These are phyloP conservation scores for Caloboletus firmus DNA, from an alignment of 1,284 basidiomycete species.

Conservation along the genomic window DNA sequence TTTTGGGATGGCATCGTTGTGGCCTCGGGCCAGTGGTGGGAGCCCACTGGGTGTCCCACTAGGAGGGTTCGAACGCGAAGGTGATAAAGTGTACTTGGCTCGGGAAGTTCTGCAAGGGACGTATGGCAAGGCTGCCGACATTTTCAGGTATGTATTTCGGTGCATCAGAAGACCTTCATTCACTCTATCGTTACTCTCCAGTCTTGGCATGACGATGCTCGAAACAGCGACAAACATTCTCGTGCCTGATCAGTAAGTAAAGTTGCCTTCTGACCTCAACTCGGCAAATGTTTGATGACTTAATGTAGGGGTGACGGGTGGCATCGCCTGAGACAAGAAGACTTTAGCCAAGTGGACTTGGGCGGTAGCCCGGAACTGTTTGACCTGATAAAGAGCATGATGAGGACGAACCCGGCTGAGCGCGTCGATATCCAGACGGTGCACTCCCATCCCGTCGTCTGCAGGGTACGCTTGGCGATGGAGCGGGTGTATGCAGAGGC, in stretches of 20 bases:
- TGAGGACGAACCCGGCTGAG: constrained; percentile 67
- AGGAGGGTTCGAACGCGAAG: constrained; percentile 87
- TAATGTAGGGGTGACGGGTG: constrained; percentile 79
- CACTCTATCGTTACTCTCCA: constrained; percentile 34
- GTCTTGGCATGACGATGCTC: constrained; percentile 93
- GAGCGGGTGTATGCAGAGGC: constrained; percentile 47
- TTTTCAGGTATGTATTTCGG: constrained; percentile 78
- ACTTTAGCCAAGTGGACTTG: constrained; percentile 88
- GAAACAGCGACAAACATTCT: constrained; percentile 96
- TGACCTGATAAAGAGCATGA: constrained; percentile 73
- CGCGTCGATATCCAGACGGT: constrained; percentile 65
- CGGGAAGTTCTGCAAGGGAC: constrained; percentile 92
- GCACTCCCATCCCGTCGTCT: constrained; percentile 66
- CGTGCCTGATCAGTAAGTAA: constrained; percentile 90
- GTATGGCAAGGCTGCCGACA: constrained; percentile 93
- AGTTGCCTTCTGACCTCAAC: not conserved
- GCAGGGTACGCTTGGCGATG: constrained; percentile 67
- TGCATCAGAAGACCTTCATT: not conserved
- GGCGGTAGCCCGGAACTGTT: constrained; percentile 73
- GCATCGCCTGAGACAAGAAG: constrained; percentile 90
- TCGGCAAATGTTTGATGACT: constrained; percentile 9
- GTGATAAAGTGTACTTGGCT: constrained; percentile 98
- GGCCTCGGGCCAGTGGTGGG: constrained; percentile 60
- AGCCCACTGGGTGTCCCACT: constrained; percentile 38
- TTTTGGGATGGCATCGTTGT: constrained; percentile 94